Conservation (phyloP, 2,329 filamentous ascomycete genomes). For the Ophiosphaerella korrae region DNA sequence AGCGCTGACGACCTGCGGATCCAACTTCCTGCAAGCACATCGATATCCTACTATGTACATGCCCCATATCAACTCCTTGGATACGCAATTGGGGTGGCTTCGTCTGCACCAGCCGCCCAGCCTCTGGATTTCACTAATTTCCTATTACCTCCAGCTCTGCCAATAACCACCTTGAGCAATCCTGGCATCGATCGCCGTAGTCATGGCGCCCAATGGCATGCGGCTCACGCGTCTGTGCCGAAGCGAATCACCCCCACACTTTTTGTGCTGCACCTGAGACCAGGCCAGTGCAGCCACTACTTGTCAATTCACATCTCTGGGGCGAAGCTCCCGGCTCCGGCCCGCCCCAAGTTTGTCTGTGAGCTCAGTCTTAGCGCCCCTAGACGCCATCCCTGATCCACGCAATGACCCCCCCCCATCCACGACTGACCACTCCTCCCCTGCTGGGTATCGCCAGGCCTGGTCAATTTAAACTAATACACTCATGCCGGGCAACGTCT, state of each 20-base stretch:
- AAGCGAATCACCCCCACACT: slow-evolving; percentile 37
- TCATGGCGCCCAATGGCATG: slow-evolving; percentile 28
- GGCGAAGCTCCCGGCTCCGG: slow-evolving; percentile 29
- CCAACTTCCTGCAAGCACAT: neutral
- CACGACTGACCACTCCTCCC: slow-evolving; percentile 21
- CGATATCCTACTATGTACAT: neutral
- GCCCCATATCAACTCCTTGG: neutral
- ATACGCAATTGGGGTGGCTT: neutral
- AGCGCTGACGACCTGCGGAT: slow-evolving; percentile 3
- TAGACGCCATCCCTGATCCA: slow-evolving; percentile 35
- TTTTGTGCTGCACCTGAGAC: slow-evolving; percentile 33
- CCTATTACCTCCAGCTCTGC: slow-evolving; percentile 2
- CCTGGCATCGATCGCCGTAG: slow-evolving; percentile 10
- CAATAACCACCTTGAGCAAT: slow-evolving; percentile 11
- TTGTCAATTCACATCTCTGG: slow-evolving; percentile 35
- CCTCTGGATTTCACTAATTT: neutral
- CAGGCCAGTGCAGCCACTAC: slow-evolving; percentile 33
- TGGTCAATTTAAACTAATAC: slow-evolving; percentile 39
- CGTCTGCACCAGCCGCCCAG: neutral
- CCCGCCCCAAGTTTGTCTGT: slow-evolving; percentile 27
- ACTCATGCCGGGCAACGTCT: slow-evolving; percentile 34
- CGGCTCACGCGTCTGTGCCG: slow-evolving; percentile 32
- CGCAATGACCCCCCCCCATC: slow-evolving; percentile 29
- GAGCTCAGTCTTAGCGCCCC: slow-evolving; percentile 20
- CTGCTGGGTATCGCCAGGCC: slow-evolving; percentile 21